Conservation (phyloP, 306 rosid species). For the Lagenaria siceraria region DNA sequence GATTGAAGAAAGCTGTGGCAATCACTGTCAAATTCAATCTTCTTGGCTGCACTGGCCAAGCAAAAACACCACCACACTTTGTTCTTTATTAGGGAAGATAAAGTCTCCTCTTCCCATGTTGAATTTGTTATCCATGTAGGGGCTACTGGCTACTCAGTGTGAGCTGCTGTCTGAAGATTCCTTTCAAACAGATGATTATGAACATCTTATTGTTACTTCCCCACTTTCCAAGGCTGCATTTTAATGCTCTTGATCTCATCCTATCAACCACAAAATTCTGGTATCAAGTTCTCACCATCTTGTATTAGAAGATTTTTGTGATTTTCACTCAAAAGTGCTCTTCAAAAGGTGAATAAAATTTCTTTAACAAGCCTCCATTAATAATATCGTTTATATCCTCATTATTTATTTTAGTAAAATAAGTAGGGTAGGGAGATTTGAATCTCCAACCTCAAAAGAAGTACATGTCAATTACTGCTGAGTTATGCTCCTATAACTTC, state of each 20-base stretch:
- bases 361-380: not conserved
- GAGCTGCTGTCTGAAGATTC: conserved; percentile 1
- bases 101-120: not conserved
- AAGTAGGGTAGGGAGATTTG: not conserved
- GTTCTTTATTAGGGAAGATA: conserved; percentile 3
- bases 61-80: conserved; percentile 8
- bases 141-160: not conserved
- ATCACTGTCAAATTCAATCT: conserved; percentile 9
- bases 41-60: conserved; percentile 7
- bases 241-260: not conserved
- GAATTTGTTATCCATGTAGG: not conserved
- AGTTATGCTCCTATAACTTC: not conserved
- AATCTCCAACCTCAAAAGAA: not conserved
- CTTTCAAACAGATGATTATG: conserved; percentile 3
- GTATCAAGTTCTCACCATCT: not conserved
- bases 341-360: not conserved
- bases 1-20: conserved; percentile 2
- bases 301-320: not conserved
- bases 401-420: too few species aligned
- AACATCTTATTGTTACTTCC: not conserved
- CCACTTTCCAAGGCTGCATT: not conserved
- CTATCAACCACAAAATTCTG: not conserved
- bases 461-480: not conserved
- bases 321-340: not conserved
- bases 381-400: not conserved